Evolutionary conservation across 352 stramenopile genomes (phyloP).

Genomic region (Plasmopara muralis): DNA sequence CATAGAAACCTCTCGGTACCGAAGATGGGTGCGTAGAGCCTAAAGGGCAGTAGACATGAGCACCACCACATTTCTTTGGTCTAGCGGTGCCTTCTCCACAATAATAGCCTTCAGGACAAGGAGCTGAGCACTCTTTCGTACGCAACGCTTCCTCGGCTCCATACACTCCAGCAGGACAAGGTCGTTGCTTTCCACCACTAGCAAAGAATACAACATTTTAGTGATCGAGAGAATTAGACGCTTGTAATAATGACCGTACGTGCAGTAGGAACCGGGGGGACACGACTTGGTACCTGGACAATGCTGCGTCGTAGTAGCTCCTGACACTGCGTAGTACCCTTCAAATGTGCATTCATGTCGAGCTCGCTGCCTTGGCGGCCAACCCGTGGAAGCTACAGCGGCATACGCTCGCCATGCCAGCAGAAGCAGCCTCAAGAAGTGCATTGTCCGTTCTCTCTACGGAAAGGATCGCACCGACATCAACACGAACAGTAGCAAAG

Average conservation of each 20-base stretch:
- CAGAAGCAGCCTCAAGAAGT: background rate
- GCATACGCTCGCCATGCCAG: background rate
- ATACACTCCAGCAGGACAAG: slow-evolving; percentile 59
- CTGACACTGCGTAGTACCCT: slow-evolving; percentile 39
- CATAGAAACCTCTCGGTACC: slow-evolving; percentile 42
- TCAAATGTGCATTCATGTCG: slow-evolving; percentile 35
- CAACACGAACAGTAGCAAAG: background rate
- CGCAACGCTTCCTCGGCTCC: slow-evolving; percentile 37
- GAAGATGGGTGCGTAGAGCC: slow-evolving; percentile 24
- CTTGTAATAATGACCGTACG: slow-evolving; percentile 17
- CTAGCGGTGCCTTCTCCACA: slow-evolving; percentile 37
- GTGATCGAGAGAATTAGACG: slow-evolving; percentile 1
- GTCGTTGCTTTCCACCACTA: slow-evolving; percentile 29
- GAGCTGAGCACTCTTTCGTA: slow-evolving; percentile 37
- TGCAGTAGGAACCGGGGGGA: slow-evolving; percentile 53
- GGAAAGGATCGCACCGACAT: background rate
- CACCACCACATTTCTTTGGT: slow-evolving; percentile 37
- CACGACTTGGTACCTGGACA: slow-evolving; percentile 38
- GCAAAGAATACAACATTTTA: background rate
- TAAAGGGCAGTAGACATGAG: slow-evolving; percentile 51
- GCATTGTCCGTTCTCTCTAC: background rate
- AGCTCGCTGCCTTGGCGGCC: slow-evolving; percentile 5
- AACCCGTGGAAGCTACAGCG: slow-evolving; percentile 1
- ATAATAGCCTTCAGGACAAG: slow-evolving; percentile 57
- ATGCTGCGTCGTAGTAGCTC: slow-evolving; percentile 31